Conservation (phyloP, 768 basidiomycete species). For the Rhodosporidiobolus sp. region DNA sequence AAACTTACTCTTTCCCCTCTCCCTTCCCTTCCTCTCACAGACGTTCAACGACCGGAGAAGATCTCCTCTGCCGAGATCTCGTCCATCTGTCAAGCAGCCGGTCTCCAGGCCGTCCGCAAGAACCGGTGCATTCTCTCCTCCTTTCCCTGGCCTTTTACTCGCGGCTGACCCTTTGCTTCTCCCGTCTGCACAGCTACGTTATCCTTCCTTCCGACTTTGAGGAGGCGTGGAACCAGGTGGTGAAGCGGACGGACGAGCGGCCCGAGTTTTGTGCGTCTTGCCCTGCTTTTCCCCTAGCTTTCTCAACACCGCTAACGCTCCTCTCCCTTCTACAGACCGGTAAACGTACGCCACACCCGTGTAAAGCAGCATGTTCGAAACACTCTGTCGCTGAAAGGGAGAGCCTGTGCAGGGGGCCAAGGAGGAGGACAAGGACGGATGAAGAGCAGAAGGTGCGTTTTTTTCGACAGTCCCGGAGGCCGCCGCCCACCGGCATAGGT, state of each 20-base stretch:
- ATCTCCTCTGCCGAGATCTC: constrained; percentile 93
- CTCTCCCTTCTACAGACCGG: background rate
- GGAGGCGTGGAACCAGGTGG: constrained; percentile 99
- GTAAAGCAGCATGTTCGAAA: too few species aligned
- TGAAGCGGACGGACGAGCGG: constrained; percentile 93
- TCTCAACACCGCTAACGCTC: too few species aligned
- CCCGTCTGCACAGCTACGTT: constrained; percentile 59
- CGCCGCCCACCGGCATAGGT: too few species aligned
- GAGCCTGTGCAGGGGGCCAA: too few species aligned
- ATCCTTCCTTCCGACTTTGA: constrained; percentile 97
- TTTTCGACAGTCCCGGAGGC: too few species aligned
- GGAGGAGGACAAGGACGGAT: too few species aligned
- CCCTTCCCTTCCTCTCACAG: constrained; percentile 54
- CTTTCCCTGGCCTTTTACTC: background rate
- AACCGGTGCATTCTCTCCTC: constrained; percentile 58
- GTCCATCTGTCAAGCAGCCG: constrained; percentile 93
- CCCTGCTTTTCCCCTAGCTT: background rate
- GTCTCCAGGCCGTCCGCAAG: constrained; percentile 97
- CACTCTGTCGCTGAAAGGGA: too few species aligned
- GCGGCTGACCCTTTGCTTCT: background rate
- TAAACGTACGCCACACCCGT: background rate
- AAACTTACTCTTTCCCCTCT: background rate
- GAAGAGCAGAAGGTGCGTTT: too few species aligned
- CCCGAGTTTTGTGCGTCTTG: constrained; percentile 79
- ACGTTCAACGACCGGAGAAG: constrained; percentile 93